These are phyloP conservation scores for Cytospora mali DNA, from an alignment of 2,329 filamentous ascomycete genomes.

Conservation along the genomic window DNA sequence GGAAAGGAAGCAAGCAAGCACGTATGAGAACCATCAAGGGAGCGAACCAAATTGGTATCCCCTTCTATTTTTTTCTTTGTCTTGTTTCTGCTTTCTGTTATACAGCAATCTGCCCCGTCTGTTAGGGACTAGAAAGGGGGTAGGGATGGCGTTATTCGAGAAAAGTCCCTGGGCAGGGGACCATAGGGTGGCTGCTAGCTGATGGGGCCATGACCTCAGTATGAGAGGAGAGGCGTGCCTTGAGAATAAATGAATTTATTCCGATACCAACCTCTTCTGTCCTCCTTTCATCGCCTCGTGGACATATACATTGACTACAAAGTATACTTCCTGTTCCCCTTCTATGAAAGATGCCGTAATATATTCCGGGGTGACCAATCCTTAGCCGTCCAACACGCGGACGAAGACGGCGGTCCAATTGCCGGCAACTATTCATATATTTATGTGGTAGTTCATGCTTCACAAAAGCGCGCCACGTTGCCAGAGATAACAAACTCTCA, in stretches of 20 bases:
- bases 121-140: neutral
- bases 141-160: neutral
- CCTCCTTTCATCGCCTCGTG: too few species aligned
- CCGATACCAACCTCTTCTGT: neutral
- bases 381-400: too few species aligned
- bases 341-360: too few species aligned
- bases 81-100: neutral
- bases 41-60: neutral
- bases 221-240: neutral
- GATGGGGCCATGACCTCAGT: neutral
- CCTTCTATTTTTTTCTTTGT: neutral
- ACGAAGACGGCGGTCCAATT: too few species aligned
- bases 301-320: too few species aligned
- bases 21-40: neutral
- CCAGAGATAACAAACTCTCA: too few species aligned
- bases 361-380: too few species aligned
- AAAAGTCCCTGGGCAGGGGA: neutral
- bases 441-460: too few species aligned
- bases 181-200: neutral
- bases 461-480: too few species aligned
- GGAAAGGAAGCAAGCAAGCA: neutral
- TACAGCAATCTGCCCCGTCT: constrained; percentile 2
- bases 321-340: too few species aligned
- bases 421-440: too few species aligned
- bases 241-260: neutral